These are phyloP conservation scores for Neoarthrinium moseri DNA, from an alignment of 2,329 filamentous ascomycete genomes.

Conservation along the genomic window DNA sequence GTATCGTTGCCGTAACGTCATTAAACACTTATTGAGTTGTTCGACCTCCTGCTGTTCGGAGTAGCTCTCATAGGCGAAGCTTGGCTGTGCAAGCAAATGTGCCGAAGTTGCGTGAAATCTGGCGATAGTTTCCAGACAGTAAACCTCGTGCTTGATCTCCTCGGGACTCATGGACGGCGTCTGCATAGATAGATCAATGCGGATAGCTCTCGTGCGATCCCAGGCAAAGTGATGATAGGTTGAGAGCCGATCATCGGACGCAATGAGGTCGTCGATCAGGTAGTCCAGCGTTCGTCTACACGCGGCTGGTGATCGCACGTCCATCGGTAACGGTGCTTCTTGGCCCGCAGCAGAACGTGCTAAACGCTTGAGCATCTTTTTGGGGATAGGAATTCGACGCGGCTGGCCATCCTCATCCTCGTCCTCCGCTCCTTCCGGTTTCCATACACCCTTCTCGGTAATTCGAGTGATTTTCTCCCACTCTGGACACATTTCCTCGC, in stretches of 20 bases:
- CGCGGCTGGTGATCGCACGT: constrained; percentile 60
- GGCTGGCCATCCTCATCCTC: too few species aligned
- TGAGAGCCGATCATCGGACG: constrained; percentile 53
- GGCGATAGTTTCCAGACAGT: constrained; percentile 64
- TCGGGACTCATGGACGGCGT: constrained; percentile 53
- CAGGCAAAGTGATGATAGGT: constrained; percentile 63
- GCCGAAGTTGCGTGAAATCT: constrained; percentile 66
- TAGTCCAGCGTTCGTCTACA: constrained; percentile 63
- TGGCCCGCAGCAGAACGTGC: constrained; percentile 68
- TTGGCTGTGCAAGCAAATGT: constrained; percentile 59
- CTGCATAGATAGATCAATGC: constrained; percentile 68
- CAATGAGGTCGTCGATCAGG: constrained; percentile 58
- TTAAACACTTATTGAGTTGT: constrained; percentile 63
- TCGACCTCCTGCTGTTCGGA: constrained; percentile 67
- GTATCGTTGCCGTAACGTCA: constrained; percentile 66
- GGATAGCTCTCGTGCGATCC: constrained; percentile 67
- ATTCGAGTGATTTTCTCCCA: constrained; percentile 65
- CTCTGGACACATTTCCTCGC: constrained; percentile 68
- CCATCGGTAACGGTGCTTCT: constrained; percentile 66
- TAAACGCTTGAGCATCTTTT: constrained; percentile 65
- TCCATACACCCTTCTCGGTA: constrained; percentile 57
- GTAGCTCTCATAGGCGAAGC: constrained; percentile 57
- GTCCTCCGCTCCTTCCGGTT: constrained; percentile 49
- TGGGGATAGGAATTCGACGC: constrained; percentile 46
- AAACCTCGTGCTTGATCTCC: constrained; percentile 58